phyloP scores from a whole-genome alignment of 352 stramenopile genomes.

The Phytophthora constricta region DNA sequence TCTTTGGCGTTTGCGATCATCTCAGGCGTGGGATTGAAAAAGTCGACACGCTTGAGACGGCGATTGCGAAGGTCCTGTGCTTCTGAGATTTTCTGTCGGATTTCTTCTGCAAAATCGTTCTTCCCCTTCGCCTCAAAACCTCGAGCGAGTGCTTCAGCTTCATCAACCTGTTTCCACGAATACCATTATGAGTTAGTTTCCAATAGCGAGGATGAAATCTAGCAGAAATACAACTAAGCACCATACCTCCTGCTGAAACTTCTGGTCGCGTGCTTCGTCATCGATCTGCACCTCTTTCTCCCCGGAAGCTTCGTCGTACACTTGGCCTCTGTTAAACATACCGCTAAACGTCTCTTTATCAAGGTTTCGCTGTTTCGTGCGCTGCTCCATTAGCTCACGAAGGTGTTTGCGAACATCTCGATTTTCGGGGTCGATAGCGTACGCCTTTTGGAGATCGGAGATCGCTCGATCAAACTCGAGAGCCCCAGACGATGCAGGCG shows the following conservation, averaged over 20 bases:
- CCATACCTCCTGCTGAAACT: slow-evolving; percentile 65
- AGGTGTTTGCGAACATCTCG: slow-evolving; percentile 71
- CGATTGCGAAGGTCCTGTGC: slow-evolving; percentile 53
- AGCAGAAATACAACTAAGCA: neutral
- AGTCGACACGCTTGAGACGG: slow-evolving; percentile 70
- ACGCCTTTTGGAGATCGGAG: slow-evolving; percentile 72
- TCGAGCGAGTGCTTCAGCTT: slow-evolving; percentile 70
- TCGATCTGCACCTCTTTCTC: slow-evolving; percentile 19
- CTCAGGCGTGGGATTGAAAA: slow-evolving; percentile 74
- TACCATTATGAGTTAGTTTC: neutral
- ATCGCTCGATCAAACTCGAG: slow-evolving; percentile 83
- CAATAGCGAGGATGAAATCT: too few species aligned
- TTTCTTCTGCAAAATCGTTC: slow-evolving; percentile 59
- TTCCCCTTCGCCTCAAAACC: slow-evolving; percentile 78
- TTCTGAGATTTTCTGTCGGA: slow-evolving; percentile 64
- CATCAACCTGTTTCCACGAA: slow-evolving; percentile 46
- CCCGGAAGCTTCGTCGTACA: slow-evolving; percentile 50
- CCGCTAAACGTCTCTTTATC: slow-evolving; percentile 83
- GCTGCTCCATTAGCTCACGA: slow-evolving; percentile 71
- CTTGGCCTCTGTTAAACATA: slow-evolving; percentile 79
- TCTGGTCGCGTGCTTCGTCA: slow-evolving; percentile 45
- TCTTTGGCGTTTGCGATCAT: slow-evolving; percentile 85
- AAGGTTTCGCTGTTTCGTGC: slow-evolving; percentile 62
- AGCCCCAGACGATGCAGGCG: slow-evolving; percentile 72
- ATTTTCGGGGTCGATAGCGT: slow-evolving; percentile 62